These are phyloP conservation scores for Plectranthus barbatus DNA, from an alignment of 257 asterid species.

Conservation along the genomic window DNA sequence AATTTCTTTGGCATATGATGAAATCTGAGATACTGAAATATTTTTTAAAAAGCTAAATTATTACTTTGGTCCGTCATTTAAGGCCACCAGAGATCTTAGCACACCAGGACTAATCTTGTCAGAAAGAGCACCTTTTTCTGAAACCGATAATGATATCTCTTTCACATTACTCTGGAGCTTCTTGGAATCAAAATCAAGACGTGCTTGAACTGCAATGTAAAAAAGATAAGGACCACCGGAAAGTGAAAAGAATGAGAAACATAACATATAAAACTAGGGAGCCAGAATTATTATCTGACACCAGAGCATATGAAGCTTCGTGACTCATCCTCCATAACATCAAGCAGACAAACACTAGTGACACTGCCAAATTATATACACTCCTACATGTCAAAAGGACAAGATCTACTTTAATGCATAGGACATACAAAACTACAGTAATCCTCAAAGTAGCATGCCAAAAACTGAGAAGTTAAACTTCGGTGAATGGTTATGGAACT, in stretches of 20 bases:
- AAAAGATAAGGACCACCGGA: slow-evolving; percentile 7
- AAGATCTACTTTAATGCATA: not conserved
- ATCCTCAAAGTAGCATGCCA: not conserved
- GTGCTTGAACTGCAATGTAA: slow-evolving; percentile 64
- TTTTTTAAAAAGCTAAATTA: slow-evolving; percentile 3
- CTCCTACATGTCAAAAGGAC: not conserved
- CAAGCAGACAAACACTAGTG: not conserved
- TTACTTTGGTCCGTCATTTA: slow-evolving; percentile 61
- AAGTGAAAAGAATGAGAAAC: not conserved
- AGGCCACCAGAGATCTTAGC: slow-evolving; percentile 71
- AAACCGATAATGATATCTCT: slow-evolving; percentile 63
- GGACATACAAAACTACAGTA: not conserved
- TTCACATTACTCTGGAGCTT: slow-evolving; percentile 82
- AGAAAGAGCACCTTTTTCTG: slow-evolving; percentile 70
- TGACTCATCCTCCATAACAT: not conserved
- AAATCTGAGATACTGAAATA: not conserved
- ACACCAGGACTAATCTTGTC: slow-evolving; percentile 80
- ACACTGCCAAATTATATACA: not conserved
- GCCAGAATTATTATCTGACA: not conserved
- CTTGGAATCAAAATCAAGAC: slow-evolving; percentile 67
- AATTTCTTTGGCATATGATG: not conserved
- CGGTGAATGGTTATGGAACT: not conserved
- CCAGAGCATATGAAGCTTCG: not conserved
- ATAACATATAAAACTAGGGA: not conserved
- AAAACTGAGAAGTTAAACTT: not conserved